These are phyloP conservation scores for Xerocomellus chrysenteron DNA, from an alignment of 768 basidiomycete genomes.

Conservation along the genomic window DNA sequence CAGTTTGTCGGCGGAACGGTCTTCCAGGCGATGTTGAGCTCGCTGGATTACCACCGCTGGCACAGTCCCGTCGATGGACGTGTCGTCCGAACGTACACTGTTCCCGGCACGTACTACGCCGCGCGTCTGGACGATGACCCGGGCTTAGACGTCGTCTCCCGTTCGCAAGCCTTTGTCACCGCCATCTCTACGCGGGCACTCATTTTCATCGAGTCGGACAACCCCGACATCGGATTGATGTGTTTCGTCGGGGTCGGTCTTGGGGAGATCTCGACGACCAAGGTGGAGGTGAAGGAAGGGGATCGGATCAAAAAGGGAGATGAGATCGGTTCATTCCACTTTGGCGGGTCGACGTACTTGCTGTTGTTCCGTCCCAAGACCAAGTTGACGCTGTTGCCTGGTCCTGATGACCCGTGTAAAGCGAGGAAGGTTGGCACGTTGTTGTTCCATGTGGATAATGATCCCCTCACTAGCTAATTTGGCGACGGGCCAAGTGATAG, in stretches of 20 bases:
- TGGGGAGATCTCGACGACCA: constrained; percentile 61
- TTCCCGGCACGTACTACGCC: constrained; percentile 54
- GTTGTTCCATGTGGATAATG: constrained; percentile 18
- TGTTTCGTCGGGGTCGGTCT: constrained; percentile 62
- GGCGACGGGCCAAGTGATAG: neutral
- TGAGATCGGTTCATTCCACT: constrained; percentile 62
- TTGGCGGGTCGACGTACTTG: constrained; percentile 55
- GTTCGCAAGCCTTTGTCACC: constrained; percentile 39
- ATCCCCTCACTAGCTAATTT: neutral
- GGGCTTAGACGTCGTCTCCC: constrained; percentile 23
- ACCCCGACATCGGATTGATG: constrained; percentile 54
- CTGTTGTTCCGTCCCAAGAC: constrained; percentile 43
- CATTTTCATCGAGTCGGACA: constrained; percentile 59
- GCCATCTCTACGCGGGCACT: constrained; percentile 52
- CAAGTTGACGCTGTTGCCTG: constrained; percentile 18
- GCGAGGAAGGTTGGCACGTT: constrained; percentile 19
- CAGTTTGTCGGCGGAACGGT: constrained; percentile 51
- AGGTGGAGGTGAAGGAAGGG: constrained; percentile 47
- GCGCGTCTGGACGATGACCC: constrained; percentile 31
- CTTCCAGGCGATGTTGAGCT: constrained; percentile 58
- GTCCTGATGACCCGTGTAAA: neutral
- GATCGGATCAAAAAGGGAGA: constrained; percentile 51
- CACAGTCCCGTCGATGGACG: constrained; percentile 53
- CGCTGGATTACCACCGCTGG: constrained; percentile 63
- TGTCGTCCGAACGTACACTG: constrained; percentile 38